A percentile compares a stretch with the other conserved stretches of the same genome.
phyloP scores from a whole-genome alignment of 805 yeast species.

The Ogataea methanolica region DNA sequence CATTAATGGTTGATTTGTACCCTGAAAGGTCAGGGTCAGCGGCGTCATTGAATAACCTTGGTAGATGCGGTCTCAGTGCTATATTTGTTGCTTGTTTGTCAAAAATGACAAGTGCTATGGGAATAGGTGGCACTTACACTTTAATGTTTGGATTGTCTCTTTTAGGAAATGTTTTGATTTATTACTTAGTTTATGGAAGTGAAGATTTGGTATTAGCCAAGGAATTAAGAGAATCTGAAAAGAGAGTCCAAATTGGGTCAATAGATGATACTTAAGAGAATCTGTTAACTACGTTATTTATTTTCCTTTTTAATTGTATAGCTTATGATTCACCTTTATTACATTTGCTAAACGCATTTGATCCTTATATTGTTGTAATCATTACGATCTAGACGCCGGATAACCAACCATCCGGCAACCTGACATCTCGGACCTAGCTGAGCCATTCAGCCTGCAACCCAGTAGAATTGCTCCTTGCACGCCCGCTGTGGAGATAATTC shows the following conservation, averaged over 20 bases:
- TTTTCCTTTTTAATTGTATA: background rate
- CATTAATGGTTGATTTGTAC: slow-evolving; percentile 70
- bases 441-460: too few relatives aligned
- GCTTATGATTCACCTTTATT: too few relatives aligned
- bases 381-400: too few relatives aligned
- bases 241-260: background rate
- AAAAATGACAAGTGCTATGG: slow-evolving; percentile 52
- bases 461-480: too few relatives aligned
- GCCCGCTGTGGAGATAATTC: too few relatives aligned
- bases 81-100: slow-evolving; percentile 63
- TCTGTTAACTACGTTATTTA: background rate
- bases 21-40: slow-evolving; percentile 72
- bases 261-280: background rate
- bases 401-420: too few relatives aligned
- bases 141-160: slow-evolving; percentile 53
- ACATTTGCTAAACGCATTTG: too few relatives aligned
- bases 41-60: slow-evolving; percentile 65
- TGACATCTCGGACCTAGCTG: too few relatives aligned
- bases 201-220: slow-evolving; percentile 8
- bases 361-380: too few relatives aligned
- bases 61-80: slow-evolving; percentile 72
- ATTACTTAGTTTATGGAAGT: slow-evolving; percentile 16
- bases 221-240: slow-evolving; percentile 2
- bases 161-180: slow-evolving; percentile 8
- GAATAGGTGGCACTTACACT: slow-evolving; percentile 73